Evolutionary conservation across 2,329 filamentous ascomycete genomes (phyloP), one percentile per base, ranked within the genome.

Genomic region (Penicillium sp.): DNA sequence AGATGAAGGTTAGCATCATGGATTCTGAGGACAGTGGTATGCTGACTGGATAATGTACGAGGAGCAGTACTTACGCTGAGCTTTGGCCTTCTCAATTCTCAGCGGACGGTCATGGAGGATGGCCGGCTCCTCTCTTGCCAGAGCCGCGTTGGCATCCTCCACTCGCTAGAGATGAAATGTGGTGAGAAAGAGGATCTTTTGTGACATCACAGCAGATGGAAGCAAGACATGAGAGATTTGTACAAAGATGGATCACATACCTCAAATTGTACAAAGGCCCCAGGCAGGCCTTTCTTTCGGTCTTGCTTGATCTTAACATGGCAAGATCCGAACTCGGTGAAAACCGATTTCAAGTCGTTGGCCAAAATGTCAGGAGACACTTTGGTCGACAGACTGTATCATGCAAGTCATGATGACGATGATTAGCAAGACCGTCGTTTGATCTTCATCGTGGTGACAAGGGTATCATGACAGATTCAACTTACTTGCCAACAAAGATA

Each of bases 401-500:
- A 37, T 39, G 25, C 33, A 26, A 58, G 18, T 18, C 18, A 18
- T 18, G 18, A 18, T 18, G 18, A 18, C 3, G 18, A 18, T 18
- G 18, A 18, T 18, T 18, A 18, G 18, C 18, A 18, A 18, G 18
- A 1, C 18, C 18, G 18, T 18, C 18, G 18, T 18, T 18, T 18
- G 18, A 18, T 18, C 18, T 18, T 18, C 18, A 18, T 18, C 18
- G 18, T 18, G 18, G 18, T 18, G 18, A 18, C 18, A 18, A 18
- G 18, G 18, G 12, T 18, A 29, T 25, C 13, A 37, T 41, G 13
- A 32, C 32, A 40, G 18, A 39, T 8, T 39, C 1, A 25, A 63
- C 62, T 47, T 60, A 69, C 68, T 70, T 71, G 40, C 67, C 68
- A 35, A 69, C 63, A 49, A 71, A 71, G 39, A 71, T 54, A 45